Evolutionary conservation across 352 stramenopile genomes (phyloP).

Genomic region (Albugo laibachii): DNA sequence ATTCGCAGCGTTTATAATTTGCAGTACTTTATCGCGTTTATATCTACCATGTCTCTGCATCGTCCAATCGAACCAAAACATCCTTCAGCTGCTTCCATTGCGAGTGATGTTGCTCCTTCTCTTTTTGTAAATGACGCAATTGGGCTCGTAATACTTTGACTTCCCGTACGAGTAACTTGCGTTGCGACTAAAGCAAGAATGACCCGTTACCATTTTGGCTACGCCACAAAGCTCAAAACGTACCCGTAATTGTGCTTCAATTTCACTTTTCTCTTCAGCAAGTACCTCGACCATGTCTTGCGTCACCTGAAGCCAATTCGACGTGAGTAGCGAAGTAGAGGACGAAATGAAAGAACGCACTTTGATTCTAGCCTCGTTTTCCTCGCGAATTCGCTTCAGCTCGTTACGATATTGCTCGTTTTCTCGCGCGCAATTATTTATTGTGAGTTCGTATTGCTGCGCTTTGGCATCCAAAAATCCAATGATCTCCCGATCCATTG

Average conservation of each 20-base stretch:
- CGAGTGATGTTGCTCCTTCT: slow-evolving; percentile 50
- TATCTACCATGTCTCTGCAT: too few species aligned
- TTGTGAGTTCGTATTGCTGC: slow-evolving; percentile 44
- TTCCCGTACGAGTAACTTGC: slow-evolving; percentile 64
- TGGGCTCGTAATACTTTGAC: slow-evolving; percentile 49
- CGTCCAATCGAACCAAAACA: too few species aligned
- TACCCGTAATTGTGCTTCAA: slow-evolving; percentile 44
- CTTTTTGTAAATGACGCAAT: slow-evolving; percentile 34
- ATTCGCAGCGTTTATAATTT: too few species aligned
- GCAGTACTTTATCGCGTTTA: too few species aligned
- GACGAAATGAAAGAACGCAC: slow-evolving; percentile 10
- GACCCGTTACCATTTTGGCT: too few species aligned
- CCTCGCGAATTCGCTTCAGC: slow-evolving; percentile 24
- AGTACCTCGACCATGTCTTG: slow-evolving; percentile 65
- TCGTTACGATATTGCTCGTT: slow-evolving; percentile 28
- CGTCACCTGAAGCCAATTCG: slow-evolving; percentile 29
- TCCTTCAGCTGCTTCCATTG: slow-evolving; percentile 55
- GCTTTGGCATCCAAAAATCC: slow-evolving; percentile 60
- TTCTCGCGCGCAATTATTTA: slow-evolving; percentile 30
- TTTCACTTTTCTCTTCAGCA: slow-evolving; percentile 50
- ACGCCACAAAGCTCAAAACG: neutral
- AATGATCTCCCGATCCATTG: slow-evolving; percentile 64
- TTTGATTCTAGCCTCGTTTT: slow-evolving; percentile 30
- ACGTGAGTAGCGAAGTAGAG: neutral
- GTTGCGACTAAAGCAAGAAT: slow-evolving; percentile 19